Evolutionary conservation across 2,329 filamentous ascomycete genomes (phyloP).

Genomic region (Penicillium sp.): DNA sequence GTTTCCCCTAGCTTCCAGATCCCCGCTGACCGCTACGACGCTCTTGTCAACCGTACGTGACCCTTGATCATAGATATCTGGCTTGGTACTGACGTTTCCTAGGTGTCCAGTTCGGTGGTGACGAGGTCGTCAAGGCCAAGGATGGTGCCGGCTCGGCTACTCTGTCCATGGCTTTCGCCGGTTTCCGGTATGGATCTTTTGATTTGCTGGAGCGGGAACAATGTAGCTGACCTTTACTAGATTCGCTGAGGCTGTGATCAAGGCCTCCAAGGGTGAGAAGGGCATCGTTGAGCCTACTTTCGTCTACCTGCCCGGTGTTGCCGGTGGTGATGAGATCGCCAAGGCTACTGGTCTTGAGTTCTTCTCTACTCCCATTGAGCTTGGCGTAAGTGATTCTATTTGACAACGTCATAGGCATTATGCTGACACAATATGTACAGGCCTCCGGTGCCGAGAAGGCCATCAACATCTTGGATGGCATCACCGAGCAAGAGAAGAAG

Average conservation of each 20-base stretch:
- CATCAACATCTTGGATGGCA: constrained; percentile 66
- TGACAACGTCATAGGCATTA: background rate
- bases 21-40: constrained; percentile 82
- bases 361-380: constrained; percentile 93
- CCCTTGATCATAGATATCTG: background rate
- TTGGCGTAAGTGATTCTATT: constrained; percentile 64
- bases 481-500: constrained; percentile 83
- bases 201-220: constrained; percentile 9
- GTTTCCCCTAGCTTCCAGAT: constrained; percentile 72
- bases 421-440: constrained; percentile 46
- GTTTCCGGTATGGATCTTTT: constrained; percentile 66
- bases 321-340: constrained; percentile 77
- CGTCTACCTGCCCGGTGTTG: constrained; percentile 86
- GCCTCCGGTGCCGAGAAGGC: constrained; percentile 80
- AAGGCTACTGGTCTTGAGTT: constrained; percentile 82
- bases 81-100: constrained; percentile 8
- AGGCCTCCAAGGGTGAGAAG: constrained; percentile 81
- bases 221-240: constrained; percentile 42
- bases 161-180: constrained; percentile 91
- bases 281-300: constrained; percentile 91
- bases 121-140: constrained; percentile 94
- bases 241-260: constrained; percentile 91
- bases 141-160: constrained; percentile 85
- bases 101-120: constrained; percentile 92
- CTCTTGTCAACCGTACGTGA: constrained; percentile 70